These are phyloP conservation scores for Wakefieldia striispora DNA, from an alignment of 768 basidiomycete genomes.

Conservation along the genomic window DNA sequence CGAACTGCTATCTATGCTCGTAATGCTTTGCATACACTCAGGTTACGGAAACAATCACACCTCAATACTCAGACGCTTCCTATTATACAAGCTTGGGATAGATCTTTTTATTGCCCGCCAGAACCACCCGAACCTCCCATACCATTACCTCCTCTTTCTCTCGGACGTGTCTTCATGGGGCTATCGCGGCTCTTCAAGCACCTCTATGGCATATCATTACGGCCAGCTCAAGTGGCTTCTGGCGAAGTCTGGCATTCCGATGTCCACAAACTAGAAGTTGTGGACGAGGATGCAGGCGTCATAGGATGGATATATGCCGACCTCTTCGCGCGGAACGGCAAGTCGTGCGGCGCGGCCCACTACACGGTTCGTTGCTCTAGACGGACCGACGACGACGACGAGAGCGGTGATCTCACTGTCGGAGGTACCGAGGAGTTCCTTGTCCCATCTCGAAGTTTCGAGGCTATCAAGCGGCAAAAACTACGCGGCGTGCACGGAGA, in stretches of 20 bases:
- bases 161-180: conserved; percentile 90
- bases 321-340: conserved; percentile 80
- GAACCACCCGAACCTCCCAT: conserved; percentile 74
- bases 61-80: conserved; percentile 57
- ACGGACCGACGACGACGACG: conserved; percentile 89
- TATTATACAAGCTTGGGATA: conserved; percentile 91
- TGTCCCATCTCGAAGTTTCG: conserved; percentile 57
- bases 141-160: conserved; percentile 70
- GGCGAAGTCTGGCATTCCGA: conserved; percentile 91
- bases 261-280: conserved; percentile 89
- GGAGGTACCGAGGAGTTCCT: conserved; percentile 41
- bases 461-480: conserved; percentile 56
- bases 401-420: conserved; percentile 52
- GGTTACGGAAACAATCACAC: conserved; percentile 71
- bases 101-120: conserved; percentile 88
- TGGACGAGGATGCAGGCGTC: conserved; percentile 82
- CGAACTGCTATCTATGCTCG: conserved; percentile 79
- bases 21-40: conserved; percentile 65
- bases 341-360: conserved; percentile 91
- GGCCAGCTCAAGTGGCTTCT: conserved; percentile 60
- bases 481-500: conserved; percentile 63
- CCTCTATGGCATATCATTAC: conserved; percentile 83
- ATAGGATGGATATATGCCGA: conserved; percentile 97
- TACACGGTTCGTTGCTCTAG: conserved; percentile 96
- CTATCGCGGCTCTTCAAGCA: conserved; percentile 85